phyloP scores from a whole-genome alignment of 108 stramenopile genomes.

The Cyclotella sp. region DNA sequence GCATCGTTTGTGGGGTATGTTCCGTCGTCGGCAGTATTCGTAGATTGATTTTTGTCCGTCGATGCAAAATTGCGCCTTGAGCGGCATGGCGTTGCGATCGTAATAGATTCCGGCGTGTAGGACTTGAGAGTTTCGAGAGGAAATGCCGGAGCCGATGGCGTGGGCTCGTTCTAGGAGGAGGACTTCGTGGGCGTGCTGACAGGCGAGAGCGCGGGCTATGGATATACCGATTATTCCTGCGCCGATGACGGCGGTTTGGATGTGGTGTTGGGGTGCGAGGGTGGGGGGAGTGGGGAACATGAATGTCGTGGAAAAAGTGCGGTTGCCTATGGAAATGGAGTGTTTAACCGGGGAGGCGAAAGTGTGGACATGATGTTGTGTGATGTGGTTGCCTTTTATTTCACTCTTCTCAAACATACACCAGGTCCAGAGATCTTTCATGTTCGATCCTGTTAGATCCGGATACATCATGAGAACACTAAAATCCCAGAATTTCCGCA shows the following conservation, averaged over 20 bases:
- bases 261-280: slow-evolving; percentile 36
- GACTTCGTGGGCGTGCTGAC: slow-evolving; percentile 64
- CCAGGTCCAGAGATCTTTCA: too few species aligned
- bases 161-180: slow-evolving; percentile 70
- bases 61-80: slow-evolving; percentile 82
- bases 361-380: too few species aligned
- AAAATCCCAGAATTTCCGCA: too few species aligned
- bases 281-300: slow-evolving; percentile 1
- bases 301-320: neutral
- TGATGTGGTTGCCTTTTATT: too few species aligned
- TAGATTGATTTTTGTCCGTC: slow-evolving; percentile 75
- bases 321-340: too few species aligned
- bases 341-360: too few species aligned
- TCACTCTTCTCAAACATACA: too few species aligned
- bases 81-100: slow-evolving; percentile 49
- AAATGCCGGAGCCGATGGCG: slow-evolving; percentile 66
- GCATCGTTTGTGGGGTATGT: slow-evolving; percentile 54
- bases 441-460: too few species aligned
- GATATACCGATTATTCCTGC: slow-evolving; percentile 87
- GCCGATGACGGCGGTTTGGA: slow-evolving; percentile 81
- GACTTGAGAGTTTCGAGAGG: slow-evolving; percentile 87
- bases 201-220: slow-evolving; percentile 65
- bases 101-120: slow-evolving; percentile 91
- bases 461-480: too few species aligned
- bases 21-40: slow-evolving; percentile 67